Conservation (phyloP, 495 filamentous ascomycete species). For the Aspergillus haitiensis region DNA sequence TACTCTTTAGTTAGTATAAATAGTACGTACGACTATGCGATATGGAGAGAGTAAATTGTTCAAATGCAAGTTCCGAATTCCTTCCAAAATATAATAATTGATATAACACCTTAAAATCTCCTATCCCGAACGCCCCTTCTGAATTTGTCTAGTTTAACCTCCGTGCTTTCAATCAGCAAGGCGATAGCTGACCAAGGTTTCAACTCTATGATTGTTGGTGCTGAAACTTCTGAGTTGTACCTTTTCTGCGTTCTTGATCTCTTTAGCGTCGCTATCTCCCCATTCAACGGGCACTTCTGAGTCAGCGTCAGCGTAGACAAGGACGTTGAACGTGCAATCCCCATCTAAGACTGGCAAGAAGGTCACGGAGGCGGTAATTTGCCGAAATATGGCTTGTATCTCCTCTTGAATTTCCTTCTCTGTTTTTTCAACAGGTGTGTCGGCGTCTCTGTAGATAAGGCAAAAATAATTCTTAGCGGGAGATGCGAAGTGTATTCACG, state of each 20-base stretch:
- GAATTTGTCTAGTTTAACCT: constrained; percentile 15
- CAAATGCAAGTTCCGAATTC: not conserved
- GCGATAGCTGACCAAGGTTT: constrained; percentile 92
- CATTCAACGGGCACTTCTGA: constrained; percentile 97
- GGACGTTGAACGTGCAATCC: constrained; percentile 96
- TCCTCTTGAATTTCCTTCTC: constrained; percentile 93
- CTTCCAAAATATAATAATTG: constrained; percentile 3
- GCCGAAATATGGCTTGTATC: constrained; percentile 92
- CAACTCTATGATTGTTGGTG: constrained; percentile 88
- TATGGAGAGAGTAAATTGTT: not conserved
- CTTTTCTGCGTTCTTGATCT: constrained; percentile 93
- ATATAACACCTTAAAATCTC: constrained; percentile 12
- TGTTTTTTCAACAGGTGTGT: constrained; percentile 64
- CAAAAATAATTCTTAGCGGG: not conserved
- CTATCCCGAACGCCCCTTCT: constrained; percentile 35
- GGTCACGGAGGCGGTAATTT: constrained; percentile 96
- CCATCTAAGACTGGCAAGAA: constrained; percentile 91
- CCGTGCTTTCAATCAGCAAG: constrained; percentile 40
- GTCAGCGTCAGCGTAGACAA: constrained; percentile 96
- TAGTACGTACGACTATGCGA: not conserved
- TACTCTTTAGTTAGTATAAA: constrained; percentile 20
- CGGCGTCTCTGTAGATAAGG: constrained; percentile 30
- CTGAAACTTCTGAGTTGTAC: constrained; percentile 95
- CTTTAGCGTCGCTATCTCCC: constrained; percentile 98
- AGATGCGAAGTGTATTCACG: constrained; percentile 3